Percentiles rank a stretch among this genome's conserved stretches.
These are phyloP conservation scores for Circinella minor DNA, from an alignment of 371 early-diverging fungal species.

Conservation along the genomic window DNA sequence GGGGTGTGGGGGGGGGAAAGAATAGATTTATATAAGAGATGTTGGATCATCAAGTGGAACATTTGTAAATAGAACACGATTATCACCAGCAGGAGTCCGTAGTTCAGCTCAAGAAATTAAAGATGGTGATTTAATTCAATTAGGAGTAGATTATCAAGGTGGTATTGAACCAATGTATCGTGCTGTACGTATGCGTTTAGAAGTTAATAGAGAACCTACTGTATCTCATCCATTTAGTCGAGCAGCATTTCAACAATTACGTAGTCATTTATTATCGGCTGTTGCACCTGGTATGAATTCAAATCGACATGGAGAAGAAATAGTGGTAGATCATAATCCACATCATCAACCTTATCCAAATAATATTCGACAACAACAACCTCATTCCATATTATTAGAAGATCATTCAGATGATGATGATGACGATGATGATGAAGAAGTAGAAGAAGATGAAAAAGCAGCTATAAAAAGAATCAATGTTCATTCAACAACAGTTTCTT, in stretches of 20 bases:
- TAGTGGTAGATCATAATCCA: neutral
- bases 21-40: constrained; percentile 79
- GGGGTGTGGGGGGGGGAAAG: no score
- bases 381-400: neutral
- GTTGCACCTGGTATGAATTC: neutral
- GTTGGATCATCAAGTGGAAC: constrained; percentile 89
- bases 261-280: constrained; percentile 20
- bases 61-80: constrained; percentile 85
- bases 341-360: neutral
- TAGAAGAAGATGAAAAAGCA: neutral
- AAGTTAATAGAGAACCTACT: constrained; percentile 67
- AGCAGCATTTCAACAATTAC: constrained; percentile 32
- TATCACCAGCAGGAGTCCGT: constrained; percentile 77
- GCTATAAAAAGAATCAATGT: neutral
- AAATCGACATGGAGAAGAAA: constrained; percentile 2
- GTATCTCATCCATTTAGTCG: constrained; percentile 27
- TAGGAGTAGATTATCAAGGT: constrained; percentile 92
- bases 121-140: constrained; percentile 86
- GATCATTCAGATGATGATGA: constrained; percentile 3
- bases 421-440: neutral
- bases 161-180: constrained; percentile 78
- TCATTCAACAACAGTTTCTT: no score
- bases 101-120: constrained; percentile 74
- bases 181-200: constrained; percentile 84
- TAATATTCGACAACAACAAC: neutral